Evolutionary conservation across 208 protist genomes (phyloP).

Genomic region (Histomonas meleagridis): DNA sequence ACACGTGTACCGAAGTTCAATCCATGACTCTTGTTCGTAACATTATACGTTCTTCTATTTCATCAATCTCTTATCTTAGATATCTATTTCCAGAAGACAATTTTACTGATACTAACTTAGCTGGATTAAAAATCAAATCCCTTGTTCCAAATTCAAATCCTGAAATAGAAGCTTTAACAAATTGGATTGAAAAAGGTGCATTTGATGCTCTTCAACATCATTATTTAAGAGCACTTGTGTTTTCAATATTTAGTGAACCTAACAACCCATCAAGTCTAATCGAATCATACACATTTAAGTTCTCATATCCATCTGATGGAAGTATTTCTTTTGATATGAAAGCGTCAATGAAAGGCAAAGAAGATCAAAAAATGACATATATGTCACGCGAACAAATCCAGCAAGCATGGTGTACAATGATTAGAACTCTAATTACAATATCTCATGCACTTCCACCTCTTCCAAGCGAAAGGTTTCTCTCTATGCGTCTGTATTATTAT

Average conservation of each 20-base stretch:
- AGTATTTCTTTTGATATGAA: not conserved
- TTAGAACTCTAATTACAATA: conserved; percentile 15
- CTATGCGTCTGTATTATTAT: conserved; percentile 5
- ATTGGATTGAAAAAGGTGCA: conserved; percentile 23
- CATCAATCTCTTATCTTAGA: conserved; percentile 29
- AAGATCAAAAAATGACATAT: not conserved
- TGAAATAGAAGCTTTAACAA: not conserved
- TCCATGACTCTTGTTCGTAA: conserved; percentile 30
- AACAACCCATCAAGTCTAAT: not conserved
- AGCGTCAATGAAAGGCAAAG: not conserved
- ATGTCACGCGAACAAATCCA: conserved; percentile 11
- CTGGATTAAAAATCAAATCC: conserved; percentile 32
- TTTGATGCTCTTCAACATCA: conserved; percentile 32
- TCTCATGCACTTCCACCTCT: conserved; percentile 5
- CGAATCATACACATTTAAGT: not conserved
- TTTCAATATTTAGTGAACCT: conserved; percentile 8
- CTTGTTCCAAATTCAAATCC: not conserved
- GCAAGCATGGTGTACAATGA: conserved; percentile 18
- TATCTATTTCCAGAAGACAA: conserved; percentile 35
- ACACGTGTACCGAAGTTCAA: conserved; percentile 24
- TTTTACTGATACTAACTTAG: not conserved
- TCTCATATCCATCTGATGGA: not conserved
- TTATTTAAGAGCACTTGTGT: not conserved
- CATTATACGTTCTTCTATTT: not conserved
- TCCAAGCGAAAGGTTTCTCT: not conserved